Base-by-base conservation (phyloP, 495 filamentous ascomycete genomes). In the Rusavskia elegans region DNA sequence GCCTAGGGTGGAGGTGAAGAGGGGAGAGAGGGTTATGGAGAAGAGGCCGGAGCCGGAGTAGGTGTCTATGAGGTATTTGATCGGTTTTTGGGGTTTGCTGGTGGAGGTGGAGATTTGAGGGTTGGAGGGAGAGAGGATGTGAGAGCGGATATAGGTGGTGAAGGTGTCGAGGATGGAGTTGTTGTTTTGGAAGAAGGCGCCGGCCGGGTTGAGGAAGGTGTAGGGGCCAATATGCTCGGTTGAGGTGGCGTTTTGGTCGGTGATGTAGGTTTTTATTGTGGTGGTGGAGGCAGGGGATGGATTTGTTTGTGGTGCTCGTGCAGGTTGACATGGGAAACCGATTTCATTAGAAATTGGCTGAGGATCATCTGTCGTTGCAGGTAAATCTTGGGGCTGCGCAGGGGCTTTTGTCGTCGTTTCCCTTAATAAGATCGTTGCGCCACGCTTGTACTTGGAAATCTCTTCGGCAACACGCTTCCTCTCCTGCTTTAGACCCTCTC, bases 101-200 rank as follows among this genome's bases (percentile, higher is more conserved):
- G 80, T 75, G n/a, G 84, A 75, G 21, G 95, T 92, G 71, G 95
- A 95, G 77, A 95, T 97, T 71, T 95, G 94, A 59, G 95, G 88
- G 78, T 95, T 95, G 75, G 95, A 95, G 32, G 83, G 70, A 20
- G 90, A 73, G 25, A 90, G 72, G 59, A 90, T 82, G 61, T 87
- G 79, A 45, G 82, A 71, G 48, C 92, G 87, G 68, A 98, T 87
- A 71, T 90, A 96, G 54, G 80, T 76, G 13, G 89, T 96, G 69
- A 98, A 95, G 11, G 65, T 66, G 39, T 85, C 77, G n/a, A 98
- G 81, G 68, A 98, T 96, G 45, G 88, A 94, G 70, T 98, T 98
- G 75, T 98, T 98, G 71, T 98, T 98, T 62, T 98, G 92, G 78
- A 98, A 98, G 76, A 98, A 98, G 41, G 84, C 72, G 38, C 88